Evolutionary conservation across 176 grass and related monocot species (phyloP), one percentile per base, ranked within the genome.

Genomic region (Triticum dicoccoides): DNA sequence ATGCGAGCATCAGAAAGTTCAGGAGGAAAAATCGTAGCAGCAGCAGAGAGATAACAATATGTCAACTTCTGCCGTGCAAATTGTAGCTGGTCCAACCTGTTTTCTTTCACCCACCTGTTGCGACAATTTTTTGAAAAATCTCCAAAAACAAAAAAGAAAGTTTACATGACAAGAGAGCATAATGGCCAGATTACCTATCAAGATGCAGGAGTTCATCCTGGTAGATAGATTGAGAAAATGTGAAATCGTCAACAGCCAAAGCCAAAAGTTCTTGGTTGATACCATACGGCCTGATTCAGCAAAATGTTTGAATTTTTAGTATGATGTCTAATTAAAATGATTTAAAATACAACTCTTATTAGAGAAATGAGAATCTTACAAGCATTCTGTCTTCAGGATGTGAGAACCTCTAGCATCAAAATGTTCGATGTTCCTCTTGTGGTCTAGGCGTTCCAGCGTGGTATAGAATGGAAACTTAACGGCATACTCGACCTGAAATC

Each of bases 21-120:
- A 47, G 86, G 90, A 66, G 84, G 76, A 45, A 62, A 94, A 68
- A 92, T 80, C 21, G 90, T 89, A 45, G 88, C 89, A 34, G 95
- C 95, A 74, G 83, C 88, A 78, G 95, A 97, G 88, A 97, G 78
- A 44, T 92, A 97, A 86, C 85, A 91, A 72, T 91, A 94, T 29
- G 74, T 67, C 8, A 91, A 66, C 41, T 88, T 97, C 84, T 97
- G 88, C 9, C 95, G 81, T 17, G 92, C 92, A 65, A 97, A 97
- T 65, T 77, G 75, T 58, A 97, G 70, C 75, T 92, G 88, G 65
- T 97, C 92, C 54, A 97, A 32, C 65, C 49, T 88, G 35, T 81
- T 90, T 14, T 94, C 88, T 65, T 92, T 97, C 61, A 92, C 88
- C 92, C 95, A 97, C 63, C 92, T 97, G 69, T 21, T 52, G 49